Conservation (phyloP, 495 filamentous ascomycete species). For the Hypoxylon perforatum region DNA sequence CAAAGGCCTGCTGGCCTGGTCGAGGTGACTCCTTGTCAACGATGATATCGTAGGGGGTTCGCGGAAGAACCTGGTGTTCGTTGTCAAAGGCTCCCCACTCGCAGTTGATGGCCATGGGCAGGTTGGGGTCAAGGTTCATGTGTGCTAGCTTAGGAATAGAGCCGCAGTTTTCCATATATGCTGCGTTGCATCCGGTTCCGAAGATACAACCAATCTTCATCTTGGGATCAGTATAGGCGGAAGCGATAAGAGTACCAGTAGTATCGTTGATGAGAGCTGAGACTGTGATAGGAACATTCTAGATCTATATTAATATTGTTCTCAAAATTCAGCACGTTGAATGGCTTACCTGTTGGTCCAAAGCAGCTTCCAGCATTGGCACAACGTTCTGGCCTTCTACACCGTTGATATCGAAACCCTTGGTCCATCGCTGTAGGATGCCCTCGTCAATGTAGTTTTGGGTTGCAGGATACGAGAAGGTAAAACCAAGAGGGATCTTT, state of each 20-base stretch:
- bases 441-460: constrained; percentile 98
- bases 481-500: constrained; percentile 90
- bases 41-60: constrained; percentile 83
- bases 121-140: constrained; percentile 88
- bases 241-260: constrained; percentile 98
- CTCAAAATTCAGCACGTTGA: constrained; percentile 17
- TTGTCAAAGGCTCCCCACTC: constrained; percentile 99
- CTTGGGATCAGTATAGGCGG: constrained; percentile 88
- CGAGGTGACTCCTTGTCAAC: constrained; percentile 94
- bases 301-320: constrained; percentile 9
- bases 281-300: constrained; percentile 93
- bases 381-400: constrained; percentile 97
- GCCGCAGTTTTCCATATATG: constrained; percentile 94
- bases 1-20: constrained; percentile 94
- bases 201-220: constrained; percentile 99
- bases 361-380: constrained; percentile 86
- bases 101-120: constrained; percentile 98
- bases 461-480: constrained; percentile 96
- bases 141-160: constrained; percentile 94
- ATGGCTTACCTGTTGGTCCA: constrained; percentile 75
- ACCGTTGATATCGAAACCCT: constrained; percentile 97
- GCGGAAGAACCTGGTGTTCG: constrained; percentile 90
- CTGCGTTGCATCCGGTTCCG: constrained; percentile 97
- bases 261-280: constrained; percentile 97
- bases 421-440: constrained; percentile 96